Evolutionary conservation across 306 rosid genomes (phyloP).

Genomic region (Notholithocarpus densiflorus): DNA sequence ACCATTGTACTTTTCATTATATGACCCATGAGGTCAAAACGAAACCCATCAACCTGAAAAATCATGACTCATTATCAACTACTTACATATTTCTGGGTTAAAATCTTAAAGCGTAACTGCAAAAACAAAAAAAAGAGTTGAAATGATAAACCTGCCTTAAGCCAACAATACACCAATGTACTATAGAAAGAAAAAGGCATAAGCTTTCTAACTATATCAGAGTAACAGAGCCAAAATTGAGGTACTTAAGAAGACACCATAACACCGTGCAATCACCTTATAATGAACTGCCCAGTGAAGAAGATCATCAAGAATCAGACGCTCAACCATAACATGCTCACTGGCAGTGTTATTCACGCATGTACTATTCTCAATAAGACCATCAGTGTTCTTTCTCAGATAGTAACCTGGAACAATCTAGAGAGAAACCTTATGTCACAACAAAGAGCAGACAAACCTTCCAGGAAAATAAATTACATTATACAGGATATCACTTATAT

Average conservation of each 20-base stretch:
- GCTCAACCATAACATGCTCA: slow-evolving; percentile 95
- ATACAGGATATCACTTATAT: slow-evolving; percentile 18
- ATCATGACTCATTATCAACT: slow-evolving; percentile 8
- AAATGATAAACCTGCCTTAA: slow-evolving; percentile 2
- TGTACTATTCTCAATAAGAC: slow-evolving; percentile 85
- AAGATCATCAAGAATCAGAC: slow-evolving; percentile 84
- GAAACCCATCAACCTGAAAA: slow-evolving; percentile 91
- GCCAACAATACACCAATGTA: neutral
- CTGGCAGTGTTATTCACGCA: slow-evolving; percentile 94
- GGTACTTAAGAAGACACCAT: slow-evolving; percentile 16
- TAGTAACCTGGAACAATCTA: slow-evolving; percentile 99
- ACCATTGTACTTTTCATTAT: slow-evolving; percentile 97
- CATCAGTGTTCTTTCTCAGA: slow-evolving; percentile 86
- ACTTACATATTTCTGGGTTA: slow-evolving; percentile 3
- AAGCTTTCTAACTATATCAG: slow-evolving; percentile 5
- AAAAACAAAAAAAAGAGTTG: neutral
- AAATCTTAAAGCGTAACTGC: neutral
- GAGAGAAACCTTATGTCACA: slow-evolving; percentile 32
- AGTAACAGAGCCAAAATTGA: slow-evolving; percentile 3
- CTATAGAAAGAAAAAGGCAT: neutral
- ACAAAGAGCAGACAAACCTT: slow-evolving; percentile 18
- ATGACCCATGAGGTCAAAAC: slow-evolving; percentile 98
- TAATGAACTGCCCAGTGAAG: slow-evolving; percentile 85
- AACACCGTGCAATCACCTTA: slow-evolving; percentile 58
- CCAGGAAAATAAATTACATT: slow-evolving; percentile 20